Conservation (phyloP, 768 basidiomycete species). For the Suillus paluster region DNA sequence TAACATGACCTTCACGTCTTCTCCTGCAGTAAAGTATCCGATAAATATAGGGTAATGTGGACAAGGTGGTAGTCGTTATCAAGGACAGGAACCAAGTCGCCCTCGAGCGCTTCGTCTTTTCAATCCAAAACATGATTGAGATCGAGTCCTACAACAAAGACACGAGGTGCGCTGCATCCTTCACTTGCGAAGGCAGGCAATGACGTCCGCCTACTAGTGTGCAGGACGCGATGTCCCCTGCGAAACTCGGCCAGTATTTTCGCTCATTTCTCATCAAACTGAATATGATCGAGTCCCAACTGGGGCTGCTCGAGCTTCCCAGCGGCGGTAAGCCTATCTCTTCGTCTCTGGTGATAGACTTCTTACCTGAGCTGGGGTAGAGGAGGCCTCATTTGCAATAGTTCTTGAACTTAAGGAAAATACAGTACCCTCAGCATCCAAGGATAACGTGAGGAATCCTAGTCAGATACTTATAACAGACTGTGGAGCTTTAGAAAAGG, state of each 20-base stretch:
- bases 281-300: slow-evolving; percentile 73
- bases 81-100: slow-evolving; percentile 80
- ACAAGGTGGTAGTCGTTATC: slow-evolving; percentile 83
- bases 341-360: slow-evolving; percentile 3
- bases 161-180: slow-evolving; percentile 49
- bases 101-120: slow-evolving; percentile 90
- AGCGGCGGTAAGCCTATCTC: slow-evolving; percentile 41
- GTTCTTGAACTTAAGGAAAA: slow-evolving; percentile 81
- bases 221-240: slow-evolving; percentile 68
- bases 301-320: slow-evolving; percentile 58
- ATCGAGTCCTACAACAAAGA: slow-evolving; percentile 74
- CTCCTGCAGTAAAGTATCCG: slow-evolving; percentile 6
- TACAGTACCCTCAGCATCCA: slow-evolving; percentile 54
- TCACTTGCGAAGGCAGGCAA: background rate
- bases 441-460: slow-evolving; percentile 44
- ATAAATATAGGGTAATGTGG: slow-evolving; percentile 66
- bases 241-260: slow-evolving; percentile 73
- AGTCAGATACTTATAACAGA: background rate
- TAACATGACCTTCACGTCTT: background rate
- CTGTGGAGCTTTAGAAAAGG: slow-evolving; percentile 36
- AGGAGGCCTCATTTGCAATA: slow-evolving; percentile 80
- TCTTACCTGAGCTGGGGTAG: slow-evolving; percentile 36
- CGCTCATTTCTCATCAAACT: slow-evolving; percentile 85
- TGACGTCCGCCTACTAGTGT: slow-evolving; percentile 50
- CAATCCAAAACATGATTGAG: slow-evolving; percentile 80